Evolutionary conservation across 202 grass and related monocot species (phyloP), one percentile per base, ranked within the genome.

Genomic region (Miscanthus sacchariflorus): DNA sequence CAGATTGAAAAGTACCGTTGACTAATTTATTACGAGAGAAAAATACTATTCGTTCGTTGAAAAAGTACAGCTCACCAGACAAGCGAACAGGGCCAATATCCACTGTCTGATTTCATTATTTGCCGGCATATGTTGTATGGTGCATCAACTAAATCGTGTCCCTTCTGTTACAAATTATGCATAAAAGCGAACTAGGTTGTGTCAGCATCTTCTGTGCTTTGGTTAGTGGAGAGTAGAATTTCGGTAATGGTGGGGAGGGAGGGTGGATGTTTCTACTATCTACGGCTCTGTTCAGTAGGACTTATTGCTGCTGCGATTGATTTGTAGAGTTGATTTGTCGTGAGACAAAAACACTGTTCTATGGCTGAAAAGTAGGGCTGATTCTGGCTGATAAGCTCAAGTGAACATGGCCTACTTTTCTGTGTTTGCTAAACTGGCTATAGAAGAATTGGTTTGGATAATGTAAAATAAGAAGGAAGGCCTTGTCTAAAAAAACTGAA

Each of bases 61-160:
- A 33, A 33, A 33, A 33, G 30, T 33, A 33, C 2, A 33, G 30
- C 30, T 33, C 30, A 33, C 2, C 30, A 33, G 30, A 33, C 30
- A 33, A 33, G 30, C 30, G 30, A 33, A 33, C 30, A 33, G 30
- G 30, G 30, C 30, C 30, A 33, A 35, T 35, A 35, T 39, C 69
- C 9, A 83, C 25, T 25, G 12, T 18, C 71, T 78, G 25, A n/a
- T 88, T 72, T 86, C n/a, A 66, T 12, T 3, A 25, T 65, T 65
- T 13, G 11, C 11, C 23, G 28, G 64, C 27, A 74, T 5, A 40
- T 28, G 11, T 13, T 72, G 23, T 58, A n/a, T 81, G 70, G 52
- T 56, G 17, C 52, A 19, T 56, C 52, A 56, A 19, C 17, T 56
- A 56, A 56, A 56, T 56, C 17, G 0, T 56, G 52, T 7, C 17